Base-by-base conservation (phyloP, 2,329 filamentous ascomycete genomes). In the Xylariaceae sp. region DNA sequence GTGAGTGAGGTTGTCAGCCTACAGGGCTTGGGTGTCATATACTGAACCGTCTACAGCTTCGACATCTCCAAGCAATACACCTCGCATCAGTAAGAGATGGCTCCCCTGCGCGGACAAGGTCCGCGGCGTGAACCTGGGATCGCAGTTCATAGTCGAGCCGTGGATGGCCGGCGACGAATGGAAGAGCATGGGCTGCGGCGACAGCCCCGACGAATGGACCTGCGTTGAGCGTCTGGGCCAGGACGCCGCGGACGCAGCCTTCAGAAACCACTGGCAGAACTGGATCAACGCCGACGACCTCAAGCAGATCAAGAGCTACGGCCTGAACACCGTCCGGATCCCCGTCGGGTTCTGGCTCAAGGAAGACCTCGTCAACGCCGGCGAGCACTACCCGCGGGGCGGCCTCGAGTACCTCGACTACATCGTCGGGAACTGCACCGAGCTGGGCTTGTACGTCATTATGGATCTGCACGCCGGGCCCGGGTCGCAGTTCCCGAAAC, bases 301-400 rank as follows among this genome's bases (percentile, higher is more conserved):
- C 42, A 46, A 55, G 14, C 52, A 64, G 41, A 74, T 74, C 52
- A 53, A 56, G 17, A 59, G 52, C 30, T 64, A 62, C 21, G 69
- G 69, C 0, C 50, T 73, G 5, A 73, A 73, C 46, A 70, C 69
- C 0, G 59, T 73, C 23, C 62, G 70, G 2, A 66, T 74, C 9
- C 70, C 70, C 0, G 63, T 73, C 2, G 70, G 70, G 4, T 74
- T 68, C 50, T 74, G 70, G 70, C 63, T 73, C 40, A 55, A 63
- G 11, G 70, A 73, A 46, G 64, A 66, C 26, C 55, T 70, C 5
- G 67, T 73, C 5, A 40, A 50, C 13, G 53, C 61, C 21, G 64
- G 57, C 15, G 70, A 73, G 51, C 57, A 68, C 41, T 56, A 49
- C 31, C 52, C 52, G 1, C 58, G 59, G 44, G 69, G 68, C 1